phyloP scores from a whole-genome alignment of 2,329 filamentous ascomycete species.

The Neoascochyta sp. region DNA sequence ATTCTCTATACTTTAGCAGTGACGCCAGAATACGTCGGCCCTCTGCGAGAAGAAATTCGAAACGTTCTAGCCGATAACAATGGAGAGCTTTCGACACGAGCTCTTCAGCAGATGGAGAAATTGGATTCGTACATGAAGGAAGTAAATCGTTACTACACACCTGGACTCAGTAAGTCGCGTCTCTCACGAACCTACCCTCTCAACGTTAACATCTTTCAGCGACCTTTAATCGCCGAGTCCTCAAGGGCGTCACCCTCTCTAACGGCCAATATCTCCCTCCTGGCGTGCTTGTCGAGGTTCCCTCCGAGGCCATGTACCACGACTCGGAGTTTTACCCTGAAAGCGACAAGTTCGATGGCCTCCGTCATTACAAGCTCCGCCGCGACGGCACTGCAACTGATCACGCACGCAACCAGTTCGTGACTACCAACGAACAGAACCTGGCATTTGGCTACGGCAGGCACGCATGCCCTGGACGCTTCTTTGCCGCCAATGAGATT shows the following conservation, averaged over 20 bases:
- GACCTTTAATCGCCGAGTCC: conserved; percentile 51
- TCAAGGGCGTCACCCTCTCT: conserved; percentile 51
- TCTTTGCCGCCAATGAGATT: conserved; percentile 34
- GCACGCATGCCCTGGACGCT: conserved; percentile 34
- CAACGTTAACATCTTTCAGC: conserved; percentile 10
- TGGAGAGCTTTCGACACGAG: conserved; percentile 26
- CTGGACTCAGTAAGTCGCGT: conserved; percentile 17
- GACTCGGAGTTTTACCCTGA: conserved; percentile 23
- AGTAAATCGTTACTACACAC: conserved; percentile 23
- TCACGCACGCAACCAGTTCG: conserved; percentile 32
- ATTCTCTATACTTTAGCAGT: conserved; percentile 32
- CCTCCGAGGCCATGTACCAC: conserved; percentile 24
- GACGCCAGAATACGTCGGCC: conserved; percentile 42
- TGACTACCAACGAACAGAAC: conserved; percentile 23
- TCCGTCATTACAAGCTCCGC: conserved; percentile 31
- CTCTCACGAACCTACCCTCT: background rate
- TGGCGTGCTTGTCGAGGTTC: conserved; percentile 33
- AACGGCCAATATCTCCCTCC: conserved; percentile 49
- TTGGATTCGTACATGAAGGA: conserved; percentile 40
- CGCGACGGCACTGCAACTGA: conserved; percentile 16
- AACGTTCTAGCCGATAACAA: conserved; percentile 37
- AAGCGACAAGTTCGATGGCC: conserved; percentile 28
- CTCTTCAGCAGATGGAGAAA: conserved; percentile 35
- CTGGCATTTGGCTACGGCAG: conserved; percentile 30
- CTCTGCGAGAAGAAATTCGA: conserved; percentile 41